Evolutionary conservation across 345 rosid genomes (phyloP).

Genomic region (Clausena lansium): DNA sequence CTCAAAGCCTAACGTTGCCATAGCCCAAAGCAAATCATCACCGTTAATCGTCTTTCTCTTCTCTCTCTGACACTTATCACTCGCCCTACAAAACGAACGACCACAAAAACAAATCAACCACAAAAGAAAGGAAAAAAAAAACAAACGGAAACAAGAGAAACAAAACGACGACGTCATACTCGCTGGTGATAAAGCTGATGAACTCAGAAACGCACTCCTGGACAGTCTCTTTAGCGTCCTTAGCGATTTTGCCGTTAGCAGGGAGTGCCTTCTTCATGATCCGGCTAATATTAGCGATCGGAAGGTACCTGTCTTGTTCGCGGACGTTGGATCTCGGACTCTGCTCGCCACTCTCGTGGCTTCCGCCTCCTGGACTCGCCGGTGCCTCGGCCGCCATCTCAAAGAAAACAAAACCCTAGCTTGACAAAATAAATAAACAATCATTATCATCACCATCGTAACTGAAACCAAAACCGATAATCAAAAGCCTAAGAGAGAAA

Average conservation of each 20-base stretch:
- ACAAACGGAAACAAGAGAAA: neutral
- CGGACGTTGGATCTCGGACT: slow-evolving; percentile 80
- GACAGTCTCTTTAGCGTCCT: slow-evolving; percentile 95
- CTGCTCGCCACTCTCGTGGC: slow-evolving; percentile 87
- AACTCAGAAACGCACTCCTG: slow-evolving; percentile 98
- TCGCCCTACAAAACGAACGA: slow-evolving; percentile 51
- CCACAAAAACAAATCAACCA: neutral
- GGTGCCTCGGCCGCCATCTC: slow-evolving; percentile 57
- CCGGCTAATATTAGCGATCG: slow-evolving; percentile 92
- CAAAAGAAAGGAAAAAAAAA: neutral
- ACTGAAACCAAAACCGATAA: neutral
- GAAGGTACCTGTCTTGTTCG: slow-evolving; percentile 90
- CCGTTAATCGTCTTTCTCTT: slow-evolving; percentile 96
- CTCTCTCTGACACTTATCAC: slow-evolving; percentile 98
- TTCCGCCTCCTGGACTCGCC: slow-evolving; percentile 68
- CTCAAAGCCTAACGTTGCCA: slow-evolving; percentile 97
- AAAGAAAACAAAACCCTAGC: slow-evolving; percentile 28
- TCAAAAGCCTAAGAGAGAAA: slow-evolving; percentile 4
- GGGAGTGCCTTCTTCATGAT: slow-evolving; percentile 95
- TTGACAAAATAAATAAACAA: slow-evolving; percentile 4
- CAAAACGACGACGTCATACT: slow-evolving; percentile 37
- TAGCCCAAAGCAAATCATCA: slow-evolving; percentile 95
- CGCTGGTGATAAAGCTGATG: slow-evolving; percentile 98
- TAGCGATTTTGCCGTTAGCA: slow-evolving; percentile 89
- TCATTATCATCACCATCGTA: slow-evolving; percentile 6